Evolutionary conservation across 2,329 filamentous ascomycete genomes (phyloP), one percentile per base, ranked within the genome.

Genomic region (Leptographium procerum): DNA sequence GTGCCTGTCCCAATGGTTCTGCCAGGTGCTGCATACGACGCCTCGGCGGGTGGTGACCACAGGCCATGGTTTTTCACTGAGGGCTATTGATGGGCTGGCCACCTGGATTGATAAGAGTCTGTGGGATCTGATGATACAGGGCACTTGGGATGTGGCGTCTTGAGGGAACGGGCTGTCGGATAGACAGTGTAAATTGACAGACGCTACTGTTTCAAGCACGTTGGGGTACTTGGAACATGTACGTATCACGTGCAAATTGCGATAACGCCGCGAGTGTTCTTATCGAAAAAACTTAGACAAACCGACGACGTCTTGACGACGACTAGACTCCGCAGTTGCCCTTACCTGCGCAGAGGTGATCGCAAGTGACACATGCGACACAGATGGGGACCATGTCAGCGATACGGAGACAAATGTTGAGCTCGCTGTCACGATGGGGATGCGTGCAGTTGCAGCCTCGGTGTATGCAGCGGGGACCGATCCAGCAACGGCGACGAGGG

Each of bases 1-100:
- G 70, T 88, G 34, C 84, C 85, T 40, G 74, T 88, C 24, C 87
- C 87, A 1, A 86, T 89, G 74, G 67, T 76, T 65, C 71, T 77
- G 61, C 86, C 87, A 14, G 82, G 79, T 19, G 71, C 74, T 56
- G 65, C 64, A 57, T 84, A 84, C 66, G 71, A 67, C 16, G 71
- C 28, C 62, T 63, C 64, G 53, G 68, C 71, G 4, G 50, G 24
- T 13, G 3, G 2, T 19, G 36, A 11, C 14, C 16, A 24, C n/a
- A 4, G 26, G 62, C 76, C 75, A 26, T 78, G 75, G 75, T 75
- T 77, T 60, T 77, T 71, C 59, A 56, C 60, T 34, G 61, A 56
- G 13, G 22, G 10, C 6, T 54, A 48, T 48, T 2, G 45, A 28
- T 24, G 45, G 26, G 36, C 36, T 40, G n/a, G n/a, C n/a, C n/a